Percentiles rank a stretch among this genome's conserved stretches.
Conservation (phyloP, 2,329 filamentous ascomycete genomes). For the Pleurostoma richardsiae region DNA sequence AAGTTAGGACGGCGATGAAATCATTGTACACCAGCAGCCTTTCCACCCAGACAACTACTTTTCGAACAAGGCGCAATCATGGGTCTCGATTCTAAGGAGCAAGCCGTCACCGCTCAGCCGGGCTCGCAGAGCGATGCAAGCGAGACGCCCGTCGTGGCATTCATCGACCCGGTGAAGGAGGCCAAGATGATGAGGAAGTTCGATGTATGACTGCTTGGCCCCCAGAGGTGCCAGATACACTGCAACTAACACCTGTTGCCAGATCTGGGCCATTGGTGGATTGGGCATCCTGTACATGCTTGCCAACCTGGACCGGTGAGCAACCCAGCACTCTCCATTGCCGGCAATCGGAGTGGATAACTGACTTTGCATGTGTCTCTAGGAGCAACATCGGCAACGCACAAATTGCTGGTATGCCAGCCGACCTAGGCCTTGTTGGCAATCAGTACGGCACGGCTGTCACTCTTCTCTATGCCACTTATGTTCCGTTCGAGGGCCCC, state of each 20-base stretch:
- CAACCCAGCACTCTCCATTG: neutral
- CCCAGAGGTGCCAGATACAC: neutral
- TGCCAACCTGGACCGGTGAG: conserved; percentile 14
- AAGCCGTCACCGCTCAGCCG: neutral
- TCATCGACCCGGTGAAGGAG: conserved; percentile 7
- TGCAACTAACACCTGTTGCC: neutral
- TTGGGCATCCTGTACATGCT: conserved; percentile 12
- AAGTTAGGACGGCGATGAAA: no score
- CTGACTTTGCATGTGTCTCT: neutral
- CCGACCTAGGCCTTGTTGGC: conserved; percentile 8
- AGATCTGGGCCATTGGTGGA: conserved; percentile 4
- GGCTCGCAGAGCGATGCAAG: neutral
- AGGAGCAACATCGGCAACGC: conserved; percentile 18
- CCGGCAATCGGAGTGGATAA: no score
- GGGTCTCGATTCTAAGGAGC: neutral
- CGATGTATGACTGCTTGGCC: conserved; percentile 2
- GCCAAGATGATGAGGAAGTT: conserved; percentile 7
- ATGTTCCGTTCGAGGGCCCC: conserved; percentile 23
- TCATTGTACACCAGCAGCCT: no score
- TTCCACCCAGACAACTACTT: neutral
- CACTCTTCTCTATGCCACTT: conserved; percentile 25
- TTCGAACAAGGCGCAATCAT: neutral
- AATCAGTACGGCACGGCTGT: conserved; percentile 23
- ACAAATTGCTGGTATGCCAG: conserved; percentile 15
- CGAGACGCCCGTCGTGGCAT: neutral